Percentiles rank a stretch among this genome's conserved stretches.
These are phyloP conservation scores for Corylus americana DNA, from an alignment of 306 rosid genomes.

Conservation along the genomic window DNA sequence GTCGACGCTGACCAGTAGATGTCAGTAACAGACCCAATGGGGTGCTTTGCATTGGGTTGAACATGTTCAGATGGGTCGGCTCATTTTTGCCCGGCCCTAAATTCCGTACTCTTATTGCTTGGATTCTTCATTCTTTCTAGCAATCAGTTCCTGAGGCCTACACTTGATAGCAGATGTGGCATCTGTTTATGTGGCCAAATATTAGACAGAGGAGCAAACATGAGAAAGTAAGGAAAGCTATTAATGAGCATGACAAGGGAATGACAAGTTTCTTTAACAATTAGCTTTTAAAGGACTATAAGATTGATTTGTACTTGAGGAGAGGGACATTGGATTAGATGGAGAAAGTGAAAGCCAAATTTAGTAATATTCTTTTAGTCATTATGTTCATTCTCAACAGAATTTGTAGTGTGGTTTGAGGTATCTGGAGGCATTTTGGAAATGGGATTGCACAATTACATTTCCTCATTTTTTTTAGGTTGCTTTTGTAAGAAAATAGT, in stretches of 20 bases:
- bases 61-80: too few relatives aligned
- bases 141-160: background rate
- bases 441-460: background rate
- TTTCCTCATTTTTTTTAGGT: background rate
- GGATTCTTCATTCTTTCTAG: background rate
- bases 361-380: background rate
- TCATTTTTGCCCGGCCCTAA: too few relatives aligned
- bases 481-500: background rate
- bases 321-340: background rate
- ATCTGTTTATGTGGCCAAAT: background rate
- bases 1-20: too few relatives aligned
- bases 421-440: background rate
- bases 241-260: background rate
- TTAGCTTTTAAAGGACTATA: background rate
- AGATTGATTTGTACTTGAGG: background rate
- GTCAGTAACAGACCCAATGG: too few relatives aligned
- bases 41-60: too few relatives aligned
- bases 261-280: background rate
- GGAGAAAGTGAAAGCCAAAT: background rate
- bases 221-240: background rate
- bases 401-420: constrained; percentile 1
- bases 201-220: background rate
- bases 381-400: background rate
- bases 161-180: background rate
- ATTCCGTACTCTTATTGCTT: too few relatives aligned